Percentiles rank a stretch among this genome's conserved stretches.
Conservation (phyloP, 768 basidiomycete genomes). For the Suillus sp. region DNA sequence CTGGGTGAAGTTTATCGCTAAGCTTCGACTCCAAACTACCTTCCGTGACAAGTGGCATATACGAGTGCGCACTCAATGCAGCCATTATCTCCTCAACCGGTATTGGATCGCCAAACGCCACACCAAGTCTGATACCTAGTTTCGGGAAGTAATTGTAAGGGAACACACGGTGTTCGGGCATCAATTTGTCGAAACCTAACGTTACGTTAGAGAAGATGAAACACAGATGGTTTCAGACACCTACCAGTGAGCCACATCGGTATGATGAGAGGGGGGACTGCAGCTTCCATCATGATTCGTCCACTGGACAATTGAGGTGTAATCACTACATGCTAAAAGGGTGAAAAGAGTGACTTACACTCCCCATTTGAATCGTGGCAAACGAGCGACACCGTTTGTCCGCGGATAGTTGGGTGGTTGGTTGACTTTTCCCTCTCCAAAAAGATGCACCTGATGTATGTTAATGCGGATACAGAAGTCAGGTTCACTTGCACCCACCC, state of each 20-base stretch:
- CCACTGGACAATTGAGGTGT: slow-evolving; percentile 49
- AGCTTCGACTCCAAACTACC: slow-evolving; percentile 16
- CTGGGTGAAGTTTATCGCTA: neutral
- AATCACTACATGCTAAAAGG: neutral
- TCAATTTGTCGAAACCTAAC: slow-evolving; percentile 79
- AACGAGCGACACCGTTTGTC: slow-evolving; percentile 43
- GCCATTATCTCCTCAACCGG: slow-evolving; percentile 40
- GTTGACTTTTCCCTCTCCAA: slow-evolving; percentile 86
- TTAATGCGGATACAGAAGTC: slow-evolving; percentile 8
- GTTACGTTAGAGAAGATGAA: neutral
- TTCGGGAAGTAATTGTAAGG: slow-evolving; percentile 76
- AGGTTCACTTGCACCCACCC: slow-evolving; percentile 58
- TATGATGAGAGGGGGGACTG: slow-evolving; percentile 73
- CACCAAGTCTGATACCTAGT: slow-evolving; percentile 59
- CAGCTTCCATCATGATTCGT: slow-evolving; percentile 74
- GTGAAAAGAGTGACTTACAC: slow-evolving; percentile 57
- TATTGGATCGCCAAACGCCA: slow-evolving; percentile 82
- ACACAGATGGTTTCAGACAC: neutral
- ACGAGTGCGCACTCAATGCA: slow-evolving; percentile 19
- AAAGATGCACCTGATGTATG: slow-evolving; percentile 75
- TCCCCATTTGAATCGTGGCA: slow-evolving; percentile 94
- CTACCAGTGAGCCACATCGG: slow-evolving; percentile 92
- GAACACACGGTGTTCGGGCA: slow-evolving; percentile 82
- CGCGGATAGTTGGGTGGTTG: slow-evolving; percentile 59
- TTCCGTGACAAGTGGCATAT: slow-evolving; percentile 18